Evolutionary conservation across 2,329 filamentous ascomycete species (phyloP).

Genomic region (Tolypocladium capitatum): DNA sequence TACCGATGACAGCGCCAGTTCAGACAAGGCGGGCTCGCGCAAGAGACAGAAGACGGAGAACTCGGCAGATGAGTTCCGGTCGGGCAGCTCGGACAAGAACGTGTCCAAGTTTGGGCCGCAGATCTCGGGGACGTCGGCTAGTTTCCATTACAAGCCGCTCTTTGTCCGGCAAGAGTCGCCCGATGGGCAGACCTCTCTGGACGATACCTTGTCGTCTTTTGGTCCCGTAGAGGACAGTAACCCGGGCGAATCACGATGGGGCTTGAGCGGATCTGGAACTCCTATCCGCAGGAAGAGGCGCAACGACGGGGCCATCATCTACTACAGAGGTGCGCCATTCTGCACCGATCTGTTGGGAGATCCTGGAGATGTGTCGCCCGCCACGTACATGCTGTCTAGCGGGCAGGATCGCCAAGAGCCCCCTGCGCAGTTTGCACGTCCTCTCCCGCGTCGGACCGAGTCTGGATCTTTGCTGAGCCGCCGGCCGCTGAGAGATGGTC

Average conservation of each 20-base stretch:
- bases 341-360: constrained; percentile 70
- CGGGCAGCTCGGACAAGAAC: constrained; percentile 22
- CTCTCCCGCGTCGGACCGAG: constrained; percentile 22
- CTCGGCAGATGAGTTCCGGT: constrained; percentile 20
- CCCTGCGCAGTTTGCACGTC: constrained; percentile 10
- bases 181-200: constrained; percentile 31
- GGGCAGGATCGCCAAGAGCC: constrained; percentile 20
- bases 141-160: constrained; percentile 52
- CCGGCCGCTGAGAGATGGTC: constrained; percentile 34
- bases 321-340: constrained; percentile 68
- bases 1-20: constrained; percentile 32
- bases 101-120: constrained; percentile 26
- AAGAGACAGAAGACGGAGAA: constrained; percentile 32
- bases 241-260: constrained; percentile 31
- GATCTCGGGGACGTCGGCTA: constrained; percentile 25
- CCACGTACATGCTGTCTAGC: constrained; percentile 35
- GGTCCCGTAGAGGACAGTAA: constrained; percentile 35
- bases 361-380: constrained; percentile 31
- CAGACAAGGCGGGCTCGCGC: constrained; percentile 25
- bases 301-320: constrained; percentile 65
- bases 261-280: constrained; percentile 32
- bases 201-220: constrained; percentile 36
- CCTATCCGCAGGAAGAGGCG: constrained; percentile 38
- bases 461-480: constrained; percentile 39
- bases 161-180: constrained; percentile 39